phyloP scores from a whole-genome alignment of 164 flowering plant species.

The Macadamia integrifolia region DNA sequence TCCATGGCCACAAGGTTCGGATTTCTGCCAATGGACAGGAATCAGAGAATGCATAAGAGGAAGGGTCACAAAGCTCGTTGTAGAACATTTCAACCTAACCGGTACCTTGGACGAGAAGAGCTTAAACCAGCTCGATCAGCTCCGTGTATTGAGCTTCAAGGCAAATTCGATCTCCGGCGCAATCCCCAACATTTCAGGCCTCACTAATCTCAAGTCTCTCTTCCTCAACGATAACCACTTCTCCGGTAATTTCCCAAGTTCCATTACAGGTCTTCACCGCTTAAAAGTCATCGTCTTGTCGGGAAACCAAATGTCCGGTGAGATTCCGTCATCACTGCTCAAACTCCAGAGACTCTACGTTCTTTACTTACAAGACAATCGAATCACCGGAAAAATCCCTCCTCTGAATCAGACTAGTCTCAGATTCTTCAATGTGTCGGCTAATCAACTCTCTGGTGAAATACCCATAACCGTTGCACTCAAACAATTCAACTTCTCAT shows the following conservation, averaged over 20 bases:
- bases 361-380: slow-evolving; percentile 56
- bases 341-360: slow-evolving; percentile 42
- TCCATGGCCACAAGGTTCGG: slow-evolving; percentile 31
- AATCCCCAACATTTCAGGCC: slow-evolving; percentile 62
- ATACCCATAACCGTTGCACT: slow-evolving; percentile 64
- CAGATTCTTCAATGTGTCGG: slow-evolving; percentile 67
- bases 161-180: slow-evolving; percentile 61
- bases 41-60: slow-evolving; percentile 63
- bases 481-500: slow-evolving; percentile 50
- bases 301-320: slow-evolving; percentile 58
- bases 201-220: slow-evolving; percentile 67
- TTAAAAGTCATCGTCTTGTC: slow-evolving; percentile 53
- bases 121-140: slow-evolving; percentile 62
- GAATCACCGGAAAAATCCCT: slow-evolving; percentile 55
- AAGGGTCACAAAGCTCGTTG: slow-evolving; percentile 68
- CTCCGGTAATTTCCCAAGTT: slow-evolving; percentile 65
- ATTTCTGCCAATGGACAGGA: slow-evolving; percentile 62
- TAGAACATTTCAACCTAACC: slow-evolving; percentile 47
- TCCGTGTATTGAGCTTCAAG: slow-evolving; percentile 78
- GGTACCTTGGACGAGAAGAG: slow-evolving; percentile 43
- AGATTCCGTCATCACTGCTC: slow-evolving; percentile 42
- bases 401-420: slow-evolving; percentile 58
- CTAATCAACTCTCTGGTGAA: slow-evolving; percentile 62
- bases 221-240: slow-evolving; percentile 59
- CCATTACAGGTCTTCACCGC: slow-evolving; percentile 56